These are phyloP conservation scores for Macrocybe gigantea DNA, from an alignment of 768 basidiomycete species.

Conservation along the genomic window DNA sequence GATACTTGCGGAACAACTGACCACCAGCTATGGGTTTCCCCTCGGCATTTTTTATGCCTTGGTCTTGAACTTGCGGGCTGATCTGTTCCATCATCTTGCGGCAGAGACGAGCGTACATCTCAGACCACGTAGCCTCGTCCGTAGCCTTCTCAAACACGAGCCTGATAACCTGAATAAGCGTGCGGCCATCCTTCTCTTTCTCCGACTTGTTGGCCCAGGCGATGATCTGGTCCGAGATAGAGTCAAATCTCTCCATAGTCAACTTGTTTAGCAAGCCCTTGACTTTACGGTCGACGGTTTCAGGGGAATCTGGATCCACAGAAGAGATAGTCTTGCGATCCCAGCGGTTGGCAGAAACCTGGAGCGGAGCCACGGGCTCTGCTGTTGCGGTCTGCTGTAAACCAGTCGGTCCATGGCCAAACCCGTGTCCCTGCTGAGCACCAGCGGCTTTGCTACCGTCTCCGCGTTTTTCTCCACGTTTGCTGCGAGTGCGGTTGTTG, in stretches of 20 bases:
- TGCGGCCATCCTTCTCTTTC: conserved; percentile 89
- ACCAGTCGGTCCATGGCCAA: conserved; percentile 22
- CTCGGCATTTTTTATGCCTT: conserved; percentile 73
- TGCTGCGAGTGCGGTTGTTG: conserved; percentile 65
- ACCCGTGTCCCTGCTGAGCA: conserved; percentile 31
- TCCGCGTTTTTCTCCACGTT: conserved; percentile 77
- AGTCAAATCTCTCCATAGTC: conserved; percentile 94
- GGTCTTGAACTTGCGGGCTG: conserved; percentile 82
- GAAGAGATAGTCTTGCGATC: conserved; percentile 40
- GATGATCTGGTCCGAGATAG: conserved; percentile 93
- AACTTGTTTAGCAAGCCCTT: conserved; percentile 90
- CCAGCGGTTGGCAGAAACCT: conserved; percentile 82
- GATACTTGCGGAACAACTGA: conserved; percentile 93
- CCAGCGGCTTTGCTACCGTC: conserved; percentile 41
- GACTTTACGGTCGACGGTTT: conserved; percentile 90
- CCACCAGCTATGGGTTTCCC: conserved; percentile 92
- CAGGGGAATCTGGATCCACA: conserved; percentile 65
- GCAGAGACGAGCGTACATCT: conserved; percentile 96
- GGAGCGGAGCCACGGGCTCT: conserved; percentile 76
- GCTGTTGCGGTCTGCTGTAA: conserved; percentile 22
- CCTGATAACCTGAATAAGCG: conserved; percentile 92
- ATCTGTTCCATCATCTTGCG: conserved; percentile 95
- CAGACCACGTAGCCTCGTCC: conserved; percentile 92
- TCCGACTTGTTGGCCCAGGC: conserved; percentile 91
- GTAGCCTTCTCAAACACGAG: conserved; percentile 97